A percentile compares a stretch with the other conserved stretches of the same genome.
Evolutionary conservation across 2,329 filamentous ascomycete genomes (phyloP).

Genomic region (Madurella fahalii): DNA sequence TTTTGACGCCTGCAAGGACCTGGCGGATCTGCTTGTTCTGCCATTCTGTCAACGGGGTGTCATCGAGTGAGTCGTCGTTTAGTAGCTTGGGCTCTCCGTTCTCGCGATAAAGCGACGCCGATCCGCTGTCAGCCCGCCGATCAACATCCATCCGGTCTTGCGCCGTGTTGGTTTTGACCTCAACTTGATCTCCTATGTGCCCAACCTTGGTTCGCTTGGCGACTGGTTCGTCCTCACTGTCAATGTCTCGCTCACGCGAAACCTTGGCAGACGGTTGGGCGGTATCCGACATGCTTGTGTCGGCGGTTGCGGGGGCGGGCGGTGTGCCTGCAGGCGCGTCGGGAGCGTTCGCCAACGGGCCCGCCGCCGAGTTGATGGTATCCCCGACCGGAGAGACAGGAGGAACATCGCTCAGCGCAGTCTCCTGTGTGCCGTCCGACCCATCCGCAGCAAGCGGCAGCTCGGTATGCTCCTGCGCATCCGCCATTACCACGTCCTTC

Average conservation of each 20-base stretch:
- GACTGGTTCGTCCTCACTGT: constrained; percentile 60
- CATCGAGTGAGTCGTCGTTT: constrained; percentile 41
- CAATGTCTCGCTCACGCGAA: constrained; percentile 73
- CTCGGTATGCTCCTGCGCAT: constrained; percentile 8
- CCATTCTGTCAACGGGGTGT: constrained; percentile 51
- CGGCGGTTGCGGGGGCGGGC: constrained; percentile 29
- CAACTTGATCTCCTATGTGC: constrained; percentile 30
- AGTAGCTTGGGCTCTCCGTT: constrained; percentile 36
- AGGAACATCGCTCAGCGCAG: constrained; percentile 21
- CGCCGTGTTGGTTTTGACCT: constrained; percentile 30
- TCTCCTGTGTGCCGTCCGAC: constrained; percentile 25
- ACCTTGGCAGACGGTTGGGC: constrained; percentile 53
- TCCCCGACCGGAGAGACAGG: constrained; percentile 31
- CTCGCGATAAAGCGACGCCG: constrained; percentile 27
- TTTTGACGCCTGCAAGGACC: constrained; percentile 71
- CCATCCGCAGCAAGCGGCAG: constrained; percentile 2
- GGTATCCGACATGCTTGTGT: constrained; percentile 41
- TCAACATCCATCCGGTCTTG: constrained; percentile 30
- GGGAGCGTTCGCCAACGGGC: constrained; percentile 38
- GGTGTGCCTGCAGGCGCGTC: constrained; percentile 34
- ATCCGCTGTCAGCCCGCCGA: constrained; percentile 23
- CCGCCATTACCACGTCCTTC: constrained; percentile 25
- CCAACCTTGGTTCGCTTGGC: constrained; percentile 76
- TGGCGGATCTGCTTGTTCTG: constrained; percentile 62
- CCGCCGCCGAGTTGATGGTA: constrained; percentile 34